Percentiles rank a stretch among this genome's conserved stretches.
Conservation (phyloP, 441 rosid species). For the Pelargonium exstipulatum region DNA sequence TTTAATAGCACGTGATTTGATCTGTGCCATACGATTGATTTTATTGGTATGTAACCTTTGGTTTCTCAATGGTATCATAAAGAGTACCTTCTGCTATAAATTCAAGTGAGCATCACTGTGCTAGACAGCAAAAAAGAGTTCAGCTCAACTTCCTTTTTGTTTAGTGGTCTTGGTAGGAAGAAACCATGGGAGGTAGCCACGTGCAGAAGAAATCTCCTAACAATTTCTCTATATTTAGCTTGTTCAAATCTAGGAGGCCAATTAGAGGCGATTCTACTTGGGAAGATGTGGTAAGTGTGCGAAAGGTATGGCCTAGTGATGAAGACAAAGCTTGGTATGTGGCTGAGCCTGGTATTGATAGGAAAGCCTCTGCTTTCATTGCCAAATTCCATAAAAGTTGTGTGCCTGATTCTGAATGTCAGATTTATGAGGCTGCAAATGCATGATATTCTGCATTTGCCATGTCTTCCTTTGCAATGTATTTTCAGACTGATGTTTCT, state of each 20-base stretch:
- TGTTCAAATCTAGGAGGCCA: slow-evolving; percentile 38
- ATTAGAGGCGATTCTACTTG: slow-evolving; percentile 24
- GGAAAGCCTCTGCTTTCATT: slow-evolving; percentile 53
- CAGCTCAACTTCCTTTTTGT: not conserved
- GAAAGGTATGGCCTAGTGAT: slow-evolving; percentile 55
- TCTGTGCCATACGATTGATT: not conserved
- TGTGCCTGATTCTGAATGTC: slow-evolving; percentile 38
- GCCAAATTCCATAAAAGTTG: slow-evolving; percentile 44
- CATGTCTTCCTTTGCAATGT: not conserved
- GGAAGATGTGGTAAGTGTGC: slow-evolving; percentile 29
- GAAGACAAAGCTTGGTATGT: slow-evolving; percentile 44
- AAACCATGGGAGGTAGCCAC: slow-evolving; percentile 36
- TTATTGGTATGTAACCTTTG: not conserved
- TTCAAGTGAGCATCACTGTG: not conserved
- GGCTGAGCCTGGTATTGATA: slow-evolving; percentile 70
- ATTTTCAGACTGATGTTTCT: slow-evolving; percentile 8
- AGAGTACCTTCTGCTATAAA: not conserved
- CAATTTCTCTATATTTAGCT: slow-evolving; percentile 30
- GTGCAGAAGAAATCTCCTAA: slow-evolving; percentile 34
- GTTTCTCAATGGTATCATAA: not conserved
- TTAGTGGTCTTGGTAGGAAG: slow-evolving; percentile 1
- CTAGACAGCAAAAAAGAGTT: not conserved
- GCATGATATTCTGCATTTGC: not conserved
- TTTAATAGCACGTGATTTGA: not conserved
- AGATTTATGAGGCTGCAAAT: slow-evolving; percentile 13